Conservation (phyloP, 768 basidiomycete genomes). For the Russula compacta region DNA sequence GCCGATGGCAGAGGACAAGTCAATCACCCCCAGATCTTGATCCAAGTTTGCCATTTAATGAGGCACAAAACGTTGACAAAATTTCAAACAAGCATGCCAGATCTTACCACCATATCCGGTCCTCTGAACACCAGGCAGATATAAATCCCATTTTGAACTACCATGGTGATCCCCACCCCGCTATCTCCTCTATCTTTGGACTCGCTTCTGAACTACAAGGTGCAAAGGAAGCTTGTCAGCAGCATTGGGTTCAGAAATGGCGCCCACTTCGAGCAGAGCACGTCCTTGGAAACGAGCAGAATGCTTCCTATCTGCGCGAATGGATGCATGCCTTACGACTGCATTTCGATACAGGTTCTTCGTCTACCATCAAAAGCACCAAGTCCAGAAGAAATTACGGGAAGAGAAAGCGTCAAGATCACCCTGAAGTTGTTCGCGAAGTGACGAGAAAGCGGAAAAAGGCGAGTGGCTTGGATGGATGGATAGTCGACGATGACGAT, state of each 20-base stretch:
- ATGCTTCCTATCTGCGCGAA: constrained; percentile 61
- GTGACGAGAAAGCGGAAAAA: constrained; percentile 17
- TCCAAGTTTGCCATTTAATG: background rate
- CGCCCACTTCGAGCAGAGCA: constrained; percentile 64
- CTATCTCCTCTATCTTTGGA: constrained; percentile 8
- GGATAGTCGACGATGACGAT: constrained; percentile 16
- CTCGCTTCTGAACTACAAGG: constrained; percentile 1
- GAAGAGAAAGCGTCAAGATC: constrained; percentile 10
- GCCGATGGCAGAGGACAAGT: background rate
- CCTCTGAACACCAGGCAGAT: background rate
- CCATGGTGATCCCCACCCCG: constrained; percentile 8
- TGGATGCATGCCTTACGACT: constrained; percentile 72
- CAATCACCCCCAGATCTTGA: background rate
- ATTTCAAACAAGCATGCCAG: background rate
- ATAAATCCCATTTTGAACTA: background rate
- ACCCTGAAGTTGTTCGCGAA: constrained; percentile 18
- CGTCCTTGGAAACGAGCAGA: constrained; percentile 68
- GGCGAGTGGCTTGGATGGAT: constrained; percentile 11
- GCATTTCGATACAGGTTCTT: constrained; percentile 30
- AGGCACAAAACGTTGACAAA: background rate
- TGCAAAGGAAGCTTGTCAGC: constrained; percentile 25
- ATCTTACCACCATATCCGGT: background rate
- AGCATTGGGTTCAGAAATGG: constrained; percentile 69
- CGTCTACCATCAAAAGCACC: constrained; percentile 8
- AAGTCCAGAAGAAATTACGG: background rate